Conservation (phyloP, 305 asterid species). For the Fraxinus platypoda region DNA sequence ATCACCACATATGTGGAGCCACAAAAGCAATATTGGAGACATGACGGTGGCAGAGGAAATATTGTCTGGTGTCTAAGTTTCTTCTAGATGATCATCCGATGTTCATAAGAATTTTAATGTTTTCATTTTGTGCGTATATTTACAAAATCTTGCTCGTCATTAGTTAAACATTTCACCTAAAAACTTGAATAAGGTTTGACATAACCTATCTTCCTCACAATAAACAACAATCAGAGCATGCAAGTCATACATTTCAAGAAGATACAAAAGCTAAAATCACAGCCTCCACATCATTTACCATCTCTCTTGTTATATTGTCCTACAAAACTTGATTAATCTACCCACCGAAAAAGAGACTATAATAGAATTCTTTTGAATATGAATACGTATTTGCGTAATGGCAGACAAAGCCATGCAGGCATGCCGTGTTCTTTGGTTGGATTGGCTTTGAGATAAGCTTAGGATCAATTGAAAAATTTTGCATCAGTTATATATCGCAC, state of each 20-base stretch:
- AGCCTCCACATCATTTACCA: background rate
- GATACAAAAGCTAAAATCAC: background rate
- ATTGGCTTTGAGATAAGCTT: background rate
- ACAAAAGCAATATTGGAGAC: conserved; percentile 36
- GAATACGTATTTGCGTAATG: background rate
- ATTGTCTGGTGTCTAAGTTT: conserved; percentile 40
- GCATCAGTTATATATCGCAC: background rate
- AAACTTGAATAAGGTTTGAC: background rate
- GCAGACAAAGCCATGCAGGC: background rate
- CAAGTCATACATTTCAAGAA: background rate
- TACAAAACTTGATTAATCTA: background rate
- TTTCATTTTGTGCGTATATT: conserved; percentile 27
- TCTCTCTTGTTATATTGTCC: background rate
- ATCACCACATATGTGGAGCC: conserved; percentile 76
- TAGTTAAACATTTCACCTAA: background rate
- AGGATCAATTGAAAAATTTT: background rate
- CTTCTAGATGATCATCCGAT: background rate
- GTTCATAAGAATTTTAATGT: conserved; percentile 2
- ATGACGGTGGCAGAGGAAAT: conserved; percentile 25
- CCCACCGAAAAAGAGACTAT: background rate
- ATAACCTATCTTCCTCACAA: background rate
- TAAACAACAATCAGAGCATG: background rate
- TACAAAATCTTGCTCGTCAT: background rate
- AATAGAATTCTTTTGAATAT: background rate
- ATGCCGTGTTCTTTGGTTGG: background rate